Conservation (phyloP, 306 rosid species). For the Trichosanthes cucumerina region DNA sequence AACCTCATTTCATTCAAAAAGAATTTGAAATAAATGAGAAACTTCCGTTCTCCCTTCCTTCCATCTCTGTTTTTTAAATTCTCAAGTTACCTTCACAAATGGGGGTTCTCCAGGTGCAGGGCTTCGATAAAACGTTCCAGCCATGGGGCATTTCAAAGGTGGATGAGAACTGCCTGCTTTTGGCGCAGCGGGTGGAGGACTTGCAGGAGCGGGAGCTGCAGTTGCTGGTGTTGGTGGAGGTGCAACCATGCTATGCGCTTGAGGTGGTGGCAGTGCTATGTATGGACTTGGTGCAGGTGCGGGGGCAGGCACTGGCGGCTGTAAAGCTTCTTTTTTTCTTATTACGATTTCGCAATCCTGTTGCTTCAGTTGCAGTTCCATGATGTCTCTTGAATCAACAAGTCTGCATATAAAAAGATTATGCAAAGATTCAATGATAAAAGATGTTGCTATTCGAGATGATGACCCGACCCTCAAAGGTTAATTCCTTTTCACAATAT, state of each 20-base stretch:
- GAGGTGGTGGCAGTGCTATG: slow-evolving; percentile 23
- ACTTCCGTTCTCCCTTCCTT: neutral
- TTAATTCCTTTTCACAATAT: neutral
- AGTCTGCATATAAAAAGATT: slow-evolving; percentile 38
- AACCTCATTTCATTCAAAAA: neutral
- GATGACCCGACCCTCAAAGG: neutral
- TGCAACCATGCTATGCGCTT: slow-evolving; percentile 18
- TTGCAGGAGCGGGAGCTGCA: slow-evolving; percentile 11
- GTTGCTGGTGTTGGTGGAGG: slow-evolving; percentile 29
- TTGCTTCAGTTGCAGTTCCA: slow-evolving; percentile 76
- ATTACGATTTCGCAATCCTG: slow-evolving; percentile 53
- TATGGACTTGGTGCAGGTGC: neutral
- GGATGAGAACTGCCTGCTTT: slow-evolving; percentile 59
- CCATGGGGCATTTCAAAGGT: slow-evolving; percentile 75
- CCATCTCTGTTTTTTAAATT: neutral
- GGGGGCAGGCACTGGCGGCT: slow-evolving; percentile 27
- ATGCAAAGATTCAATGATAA: neutral
- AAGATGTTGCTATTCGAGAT: neutral
- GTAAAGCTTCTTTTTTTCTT: slow-evolving; percentile 73
- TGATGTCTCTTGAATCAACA: slow-evolving; percentile 89
- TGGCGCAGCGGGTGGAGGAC: slow-evolving; percentile 24
- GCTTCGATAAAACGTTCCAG: slow-evolving; percentile 81
- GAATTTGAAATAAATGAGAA: neutral
- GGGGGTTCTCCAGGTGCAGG: slow-evolving; percentile 81
- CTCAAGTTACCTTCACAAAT: slow-evolving; percentile 58